Conservation (phyloP, 495 filamentous ascomycete species). For the Aspergillus coremiiformis region DNA sequence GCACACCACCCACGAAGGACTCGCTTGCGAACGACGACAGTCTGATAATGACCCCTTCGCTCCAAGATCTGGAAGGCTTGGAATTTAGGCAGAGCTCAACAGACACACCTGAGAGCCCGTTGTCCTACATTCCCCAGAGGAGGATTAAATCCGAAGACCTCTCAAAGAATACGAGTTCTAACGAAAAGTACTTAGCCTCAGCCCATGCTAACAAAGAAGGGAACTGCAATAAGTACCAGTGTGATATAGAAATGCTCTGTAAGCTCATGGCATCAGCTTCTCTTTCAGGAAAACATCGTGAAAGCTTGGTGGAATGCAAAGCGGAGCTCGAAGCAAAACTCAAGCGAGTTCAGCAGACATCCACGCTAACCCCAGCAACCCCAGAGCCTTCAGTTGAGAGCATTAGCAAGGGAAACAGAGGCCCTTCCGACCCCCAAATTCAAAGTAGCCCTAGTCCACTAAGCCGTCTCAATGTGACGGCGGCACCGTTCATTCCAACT, state of each 20-base stretch:
- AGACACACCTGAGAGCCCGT: neutral
- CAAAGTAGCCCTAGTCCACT: neutral
- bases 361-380: neutral
- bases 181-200: neutral
- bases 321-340: slow-evolving; percentile 8
- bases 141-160: neutral
- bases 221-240: neutral
- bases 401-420: neutral
- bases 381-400: neutral
- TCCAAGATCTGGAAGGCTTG: slow-evolving; percentile 16
- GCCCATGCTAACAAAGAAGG: neutral
- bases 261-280: slow-evolving; percentile 8
- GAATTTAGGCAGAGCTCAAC: slow-evolving; percentile 7
- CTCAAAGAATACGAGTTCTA: neutral
- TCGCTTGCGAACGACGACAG: neutral
- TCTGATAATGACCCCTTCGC: slow-evolving; percentile 8
- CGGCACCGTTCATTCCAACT: slow-evolving; percentile 9
- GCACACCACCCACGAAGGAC: slow-evolving; percentile 3
- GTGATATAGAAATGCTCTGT: slow-evolving; percentile 13
- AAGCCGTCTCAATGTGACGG: slow-evolving; percentile 6
- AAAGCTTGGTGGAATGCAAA: slow-evolving; percentile 8
- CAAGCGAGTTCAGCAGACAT: neutral
- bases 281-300: slow-evolving; percentile 5
- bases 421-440: neutral
- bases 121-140: neutral